phyloP scores from a whole-genome alignment of 2,329 filamentous ascomycete genomes.

The Madurella mycetomatis region DNA sequence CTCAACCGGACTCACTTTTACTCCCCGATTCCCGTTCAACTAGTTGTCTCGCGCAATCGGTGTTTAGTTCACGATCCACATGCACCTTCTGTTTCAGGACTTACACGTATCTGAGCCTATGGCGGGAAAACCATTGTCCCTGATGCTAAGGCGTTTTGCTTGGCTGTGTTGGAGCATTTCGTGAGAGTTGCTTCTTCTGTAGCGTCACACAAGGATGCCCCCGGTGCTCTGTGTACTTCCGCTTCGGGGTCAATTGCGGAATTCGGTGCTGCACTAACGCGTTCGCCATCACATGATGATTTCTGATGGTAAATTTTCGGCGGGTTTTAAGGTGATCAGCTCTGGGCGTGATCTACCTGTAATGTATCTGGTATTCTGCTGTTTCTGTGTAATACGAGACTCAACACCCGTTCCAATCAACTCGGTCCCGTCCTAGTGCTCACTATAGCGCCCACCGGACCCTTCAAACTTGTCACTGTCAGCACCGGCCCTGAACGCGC shows the following conservation, averaged over 20 bases:
- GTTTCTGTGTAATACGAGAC: neutral
- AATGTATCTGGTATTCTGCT: too few species aligned
- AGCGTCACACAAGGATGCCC: too few species aligned
- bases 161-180: too few species aligned
- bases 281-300: too few species aligned
- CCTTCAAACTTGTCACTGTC: conserved; percentile 62
- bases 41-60: neutral
- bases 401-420: neutral
- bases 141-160: neutral
- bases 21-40: neutral
- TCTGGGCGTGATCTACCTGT: too few species aligned
- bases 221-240: too few species aligned
- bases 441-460: conserved; percentile 41
- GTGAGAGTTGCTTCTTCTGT: too few species aligned
- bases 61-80: neutral
- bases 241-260: too few species aligned
- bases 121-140: conserved; percentile 17
- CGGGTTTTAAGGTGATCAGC: too few species aligned
- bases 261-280: too few species aligned
- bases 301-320: too few species aligned
- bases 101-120: neutral
- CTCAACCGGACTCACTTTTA: neutral
- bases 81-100: neutral
- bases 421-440: neutral
- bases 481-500: conserved; percentile 65